These are phyloP conservation scores for Aspergillus brunneoviolaceus DNA, from an alignment of 2,329 filamentous ascomycete genomes.

Conservation along the genomic window DNA sequence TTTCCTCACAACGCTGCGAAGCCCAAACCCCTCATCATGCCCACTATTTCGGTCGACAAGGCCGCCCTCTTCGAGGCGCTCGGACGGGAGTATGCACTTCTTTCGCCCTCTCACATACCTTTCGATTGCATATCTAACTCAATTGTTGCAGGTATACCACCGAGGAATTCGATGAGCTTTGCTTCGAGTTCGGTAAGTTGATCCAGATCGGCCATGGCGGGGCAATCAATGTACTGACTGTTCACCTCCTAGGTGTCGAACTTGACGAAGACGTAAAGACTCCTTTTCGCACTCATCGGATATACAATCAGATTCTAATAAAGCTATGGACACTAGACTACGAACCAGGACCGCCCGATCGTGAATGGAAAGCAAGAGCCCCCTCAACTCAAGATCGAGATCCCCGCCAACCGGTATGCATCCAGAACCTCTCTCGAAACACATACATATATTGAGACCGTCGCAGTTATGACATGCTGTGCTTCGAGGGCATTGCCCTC, in stretches of 20 bases:
- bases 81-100: constrained; percentile 69
- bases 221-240: constrained; percentile 33
- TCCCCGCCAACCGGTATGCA: constrained; percentile 84
- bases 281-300: constrained; percentile 9
- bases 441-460: constrained; percentile 22
- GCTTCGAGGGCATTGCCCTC: constrained; percentile 92
- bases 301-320: constrained; percentile 26
- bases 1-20: constrained; percentile 22
- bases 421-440: neutral
- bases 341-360: constrained; percentile 69
- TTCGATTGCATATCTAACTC: constrained; percentile 1
- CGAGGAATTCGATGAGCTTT: constrained; percentile 93
- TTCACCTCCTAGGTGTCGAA: constrained; percentile 64
- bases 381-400: constrained; percentile 95
- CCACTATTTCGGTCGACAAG: constrained; percentile 96
- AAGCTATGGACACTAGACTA: constrained; percentile 52
- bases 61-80: constrained; percentile 91
- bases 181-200: constrained; percentile 84
- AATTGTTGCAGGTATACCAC: constrained; percentile 69
- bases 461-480: constrained; percentile 78
- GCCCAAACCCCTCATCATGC: constrained; percentile 62
- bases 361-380: constrained; percentile 79
- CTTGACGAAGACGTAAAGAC: constrained; percentile 77
- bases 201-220: constrained; percentile 18
- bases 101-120: neutral